Percentiles rank a stretch among this genome's conserved stretches.
Conservation (phyloP, 2,329 filamentous ascomycete species). For the Neobulgaria alba region DNA sequence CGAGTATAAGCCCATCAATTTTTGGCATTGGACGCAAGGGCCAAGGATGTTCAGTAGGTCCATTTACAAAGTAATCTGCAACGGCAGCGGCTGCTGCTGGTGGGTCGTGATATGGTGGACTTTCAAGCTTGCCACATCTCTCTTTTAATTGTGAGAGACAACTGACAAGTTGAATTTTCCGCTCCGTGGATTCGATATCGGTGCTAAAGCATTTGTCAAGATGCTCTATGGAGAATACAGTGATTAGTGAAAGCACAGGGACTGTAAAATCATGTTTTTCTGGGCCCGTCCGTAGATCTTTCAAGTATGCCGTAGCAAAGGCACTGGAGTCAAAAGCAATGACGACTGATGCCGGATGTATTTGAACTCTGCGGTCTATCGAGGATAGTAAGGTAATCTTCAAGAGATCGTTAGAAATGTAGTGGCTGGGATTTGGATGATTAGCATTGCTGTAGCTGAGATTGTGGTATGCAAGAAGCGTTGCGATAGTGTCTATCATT, state of each 20-base stretch:
- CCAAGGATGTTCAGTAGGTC: slow-evolving; percentile 12
- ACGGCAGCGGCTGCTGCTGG: slow-evolving; percentile 18
- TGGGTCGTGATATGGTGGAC: slow-evolving; percentile 13
- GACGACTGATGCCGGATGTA: slow-evolving; percentile 15
- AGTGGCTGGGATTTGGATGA: slow-evolving; percentile 22
- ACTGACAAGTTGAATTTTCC: slow-evolving; percentile 18
- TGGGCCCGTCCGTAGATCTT: slow-evolving; percentile 9
- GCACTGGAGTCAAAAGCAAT: slow-evolving; percentile 20
- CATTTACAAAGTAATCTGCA: slow-evolving; percentile 17
- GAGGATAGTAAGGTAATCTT: slow-evolving; percentile 22
- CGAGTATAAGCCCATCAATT: slow-evolving; percentile 15
- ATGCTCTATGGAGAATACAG: slow-evolving; percentile 26
- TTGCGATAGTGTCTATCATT: slow-evolving; percentile 43
- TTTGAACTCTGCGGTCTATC: not conserved
- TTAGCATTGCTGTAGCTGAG: slow-evolving; percentile 28
- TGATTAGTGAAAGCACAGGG: slow-evolving; percentile 21
- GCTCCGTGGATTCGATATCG: slow-evolving; percentile 11
- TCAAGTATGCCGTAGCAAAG: slow-evolving; percentile 5
- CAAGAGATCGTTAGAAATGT: slow-evolving; percentile 10
- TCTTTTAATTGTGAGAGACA: slow-evolving; percentile 19
- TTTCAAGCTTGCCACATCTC: slow-evolving; percentile 14
- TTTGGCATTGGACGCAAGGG: slow-evolving; percentile 18
- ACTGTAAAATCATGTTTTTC: slow-evolving; percentile 8
- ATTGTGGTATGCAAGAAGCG: slow-evolving; percentile 36
- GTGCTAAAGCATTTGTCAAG: slow-evolving; percentile 22